A percentile compares a stretch with the other conserved stretches of the same genome.
phyloP scores from a whole-genome alignment of 352 stramenopile species.

The Phytopythium vexans region DNA sequence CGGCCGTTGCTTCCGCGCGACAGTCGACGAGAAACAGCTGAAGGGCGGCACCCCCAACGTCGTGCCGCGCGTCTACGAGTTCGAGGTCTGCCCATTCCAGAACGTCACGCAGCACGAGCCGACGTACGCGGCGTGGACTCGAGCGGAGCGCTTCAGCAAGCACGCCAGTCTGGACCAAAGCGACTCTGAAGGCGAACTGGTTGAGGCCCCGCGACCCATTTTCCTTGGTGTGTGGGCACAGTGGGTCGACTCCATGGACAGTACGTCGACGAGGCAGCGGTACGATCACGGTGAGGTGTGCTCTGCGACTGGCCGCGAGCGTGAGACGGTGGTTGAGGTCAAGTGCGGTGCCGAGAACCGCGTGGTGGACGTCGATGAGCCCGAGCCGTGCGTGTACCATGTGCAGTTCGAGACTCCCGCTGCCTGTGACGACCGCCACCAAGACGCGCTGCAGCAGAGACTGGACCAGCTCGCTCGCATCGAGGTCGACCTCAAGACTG shows the following conservation, averaged over 20 bases:
- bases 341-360: conserved; percentile 73
- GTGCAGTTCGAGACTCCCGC: conserved; percentile 76
- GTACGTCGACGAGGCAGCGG: conserved; percentile 29
- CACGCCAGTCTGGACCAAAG: conserved; percentile 6
- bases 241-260: conserved; percentile 31
- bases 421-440: conserved; percentile 32
- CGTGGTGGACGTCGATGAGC: conserved; percentile 86
- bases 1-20: conserved; percentile 62
- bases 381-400: conserved; percentile 89
- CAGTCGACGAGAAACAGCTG: conserved; percentile 63
- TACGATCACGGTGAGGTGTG: conserved; percentile 86
- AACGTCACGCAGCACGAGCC: conserved; percentile 78
- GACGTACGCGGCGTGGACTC: conserved; percentile 46
- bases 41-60: conserved; percentile 78
- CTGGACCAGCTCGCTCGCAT: conserved; percentile 14
- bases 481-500: conserved; percentile 5
- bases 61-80: conserved; percentile 58
- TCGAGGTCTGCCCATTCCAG: conserved; percentile 75
- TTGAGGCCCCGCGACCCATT: conserved; percentile 26
- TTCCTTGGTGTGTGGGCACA: conserved; percentile 61
- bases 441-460: conserved; percentile 7
- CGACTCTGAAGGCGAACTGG: conserved; percentile 14
- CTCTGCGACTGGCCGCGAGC: conserved; percentile 69
- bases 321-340: conserved; percentile 67
- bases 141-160: conserved; percentile 44